These are phyloP conservation scores for Knoxdaviesia capensis DNA, from an alignment of 2,329 filamentous ascomycete genomes.

Conservation along the genomic window DNA sequence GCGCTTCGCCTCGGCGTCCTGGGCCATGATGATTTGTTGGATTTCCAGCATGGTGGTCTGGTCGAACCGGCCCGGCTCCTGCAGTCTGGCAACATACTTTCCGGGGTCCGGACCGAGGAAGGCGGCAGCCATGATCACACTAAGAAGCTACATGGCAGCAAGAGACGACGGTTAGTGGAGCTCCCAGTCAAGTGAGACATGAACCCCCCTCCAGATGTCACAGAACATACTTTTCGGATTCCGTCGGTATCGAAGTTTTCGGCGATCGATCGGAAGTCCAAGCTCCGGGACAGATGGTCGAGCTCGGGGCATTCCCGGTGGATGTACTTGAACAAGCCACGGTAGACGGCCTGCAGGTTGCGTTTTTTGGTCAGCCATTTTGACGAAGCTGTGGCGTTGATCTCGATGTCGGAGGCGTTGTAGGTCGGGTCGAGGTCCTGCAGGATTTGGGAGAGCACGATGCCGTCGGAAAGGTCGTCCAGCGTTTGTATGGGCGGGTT, in stretches of 20 bases:
- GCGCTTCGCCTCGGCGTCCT: slow-evolving; percentile 11
- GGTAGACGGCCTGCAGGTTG: slow-evolving; percentile 32
- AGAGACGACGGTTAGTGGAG: too few species aligned
- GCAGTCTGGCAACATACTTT: slow-evolving; percentile 28
- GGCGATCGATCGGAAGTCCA: slow-evolving; percentile 36
- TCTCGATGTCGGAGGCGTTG: slow-evolving; percentile 30
- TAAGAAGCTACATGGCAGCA: slow-evolving; percentile 30
- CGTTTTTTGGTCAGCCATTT: slow-evolving; percentile 27
- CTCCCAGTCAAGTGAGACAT: too few species aligned
- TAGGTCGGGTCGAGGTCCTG: slow-evolving; percentile 37
- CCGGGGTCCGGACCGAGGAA: slow-evolving; percentile 36
- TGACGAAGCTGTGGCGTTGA: slow-evolving; percentile 17
- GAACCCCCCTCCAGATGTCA: neutral
- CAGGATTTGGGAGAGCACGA: slow-evolving; percentile 32
- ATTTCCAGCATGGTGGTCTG: slow-evolving; percentile 21
- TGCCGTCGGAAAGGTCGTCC: slow-evolving; percentile 30
- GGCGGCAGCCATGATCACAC: slow-evolving; percentile 39
- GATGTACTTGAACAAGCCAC: slow-evolving; percentile 33
- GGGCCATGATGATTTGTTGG: slow-evolving; percentile 23
- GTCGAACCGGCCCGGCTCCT: slow-evolving; percentile 15
- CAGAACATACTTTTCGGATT: slow-evolving; percentile 25
- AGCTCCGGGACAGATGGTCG: slow-evolving; percentile 27
- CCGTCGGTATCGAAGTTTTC: slow-evolving; percentile 33
- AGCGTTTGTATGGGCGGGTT: slow-evolving; percentile 25
- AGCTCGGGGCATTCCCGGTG: slow-evolving; percentile 29